These are phyloP conservation scores for Verticillium nonalfalfae DNA, from an alignment of 2,329 filamentous ascomycete genomes.

Conservation along the genomic window DNA sequence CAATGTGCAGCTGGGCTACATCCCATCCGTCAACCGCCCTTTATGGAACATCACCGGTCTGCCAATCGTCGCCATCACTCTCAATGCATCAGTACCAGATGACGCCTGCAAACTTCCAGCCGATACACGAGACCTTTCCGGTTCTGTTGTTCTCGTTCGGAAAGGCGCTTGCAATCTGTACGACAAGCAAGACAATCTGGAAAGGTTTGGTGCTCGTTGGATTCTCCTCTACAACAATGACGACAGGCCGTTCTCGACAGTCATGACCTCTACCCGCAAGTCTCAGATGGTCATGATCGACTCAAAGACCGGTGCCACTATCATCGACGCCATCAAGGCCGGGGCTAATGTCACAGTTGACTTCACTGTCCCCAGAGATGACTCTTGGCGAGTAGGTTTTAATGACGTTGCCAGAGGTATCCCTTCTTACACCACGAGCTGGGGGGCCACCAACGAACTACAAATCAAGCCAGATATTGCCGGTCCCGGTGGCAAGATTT, in stretches of 20 bases:
- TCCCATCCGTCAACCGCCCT: constrained; percentile 34
- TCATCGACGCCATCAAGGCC: constrained; percentile 34
- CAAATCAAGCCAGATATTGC: constrained; percentile 49
- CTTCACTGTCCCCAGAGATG: constrained; percentile 4
- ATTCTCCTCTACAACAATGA: constrained; percentile 56
- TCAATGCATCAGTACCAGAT: constrained; percentile 38
- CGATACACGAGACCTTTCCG: constrained; percentile 49
- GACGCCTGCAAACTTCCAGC: constrained; percentile 48
- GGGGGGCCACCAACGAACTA: constrained; percentile 56
- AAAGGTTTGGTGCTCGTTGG: constrained; percentile 50
- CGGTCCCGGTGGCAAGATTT: constrained; percentile 50
- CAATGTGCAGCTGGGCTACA: constrained; percentile 35
- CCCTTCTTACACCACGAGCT: constrained; percentile 39
- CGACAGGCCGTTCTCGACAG: constrained; percentile 22
- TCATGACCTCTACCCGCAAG: constrained; percentile 18
- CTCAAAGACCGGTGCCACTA: constrained; percentile 31
- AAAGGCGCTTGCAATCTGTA: constrained; percentile 52
- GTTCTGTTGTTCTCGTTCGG: constrained; percentile 52
- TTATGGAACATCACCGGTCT: constrained; percentile 29
- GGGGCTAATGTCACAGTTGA: constrained; percentile 30
- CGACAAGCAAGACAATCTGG: constrained; percentile 46
- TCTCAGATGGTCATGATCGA: constrained; percentile 34
- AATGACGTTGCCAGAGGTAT: constrained; percentile 25
- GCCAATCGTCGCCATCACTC: constrained; percentile 41
- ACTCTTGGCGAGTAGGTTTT: constrained; percentile 24